Evolutionary conservation across 148 eudicot species (phyloP).

Genomic region (Polygonum aviculare): DNA sequence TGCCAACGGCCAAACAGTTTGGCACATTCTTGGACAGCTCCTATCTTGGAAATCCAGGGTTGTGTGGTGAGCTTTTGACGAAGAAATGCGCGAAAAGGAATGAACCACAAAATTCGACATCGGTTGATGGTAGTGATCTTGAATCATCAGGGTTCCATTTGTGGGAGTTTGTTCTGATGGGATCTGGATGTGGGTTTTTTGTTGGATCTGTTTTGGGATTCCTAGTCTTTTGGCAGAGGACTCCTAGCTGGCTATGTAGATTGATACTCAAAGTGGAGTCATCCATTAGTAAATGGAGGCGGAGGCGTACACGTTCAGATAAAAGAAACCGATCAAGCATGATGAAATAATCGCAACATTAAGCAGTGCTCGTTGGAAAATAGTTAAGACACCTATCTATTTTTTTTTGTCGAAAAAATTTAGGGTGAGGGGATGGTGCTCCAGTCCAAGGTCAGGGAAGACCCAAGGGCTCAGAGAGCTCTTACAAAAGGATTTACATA

Average conservation of each 20-base stretch:
- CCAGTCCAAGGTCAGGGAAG: too few relatives aligned
- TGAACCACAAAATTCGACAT: background rate
- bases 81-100: slow-evolving; percentile 6
- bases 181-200: slow-evolving; percentile 1
- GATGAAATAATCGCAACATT: background rate
- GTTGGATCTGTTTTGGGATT: background rate
- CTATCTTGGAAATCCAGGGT: slow-evolving; percentile 18
- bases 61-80: slow-evolving; percentile 23
- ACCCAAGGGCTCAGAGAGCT: too few relatives aligned
- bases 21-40: slow-evolving; percentile 14
- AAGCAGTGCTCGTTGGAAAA: background rate
- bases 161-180: slow-evolving; percentile 4
- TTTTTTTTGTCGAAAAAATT: too few relatives aligned
- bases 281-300: background rate
- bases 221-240: background rate
- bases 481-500: too few relatives aligned
- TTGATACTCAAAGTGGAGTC: background rate
- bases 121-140: background rate
- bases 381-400: too few relatives aligned
- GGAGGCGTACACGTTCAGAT: background rate
- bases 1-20: slow-evolving; percentile 24
- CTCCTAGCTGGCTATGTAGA: background rate
- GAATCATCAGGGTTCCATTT: background rate
- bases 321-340: background rate
- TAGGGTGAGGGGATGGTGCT: too few relatives aligned